Conservation (phyloP, 2,329 filamentous ascomycete species). For the Parasarocladium wereldwijsianum region DNA sequence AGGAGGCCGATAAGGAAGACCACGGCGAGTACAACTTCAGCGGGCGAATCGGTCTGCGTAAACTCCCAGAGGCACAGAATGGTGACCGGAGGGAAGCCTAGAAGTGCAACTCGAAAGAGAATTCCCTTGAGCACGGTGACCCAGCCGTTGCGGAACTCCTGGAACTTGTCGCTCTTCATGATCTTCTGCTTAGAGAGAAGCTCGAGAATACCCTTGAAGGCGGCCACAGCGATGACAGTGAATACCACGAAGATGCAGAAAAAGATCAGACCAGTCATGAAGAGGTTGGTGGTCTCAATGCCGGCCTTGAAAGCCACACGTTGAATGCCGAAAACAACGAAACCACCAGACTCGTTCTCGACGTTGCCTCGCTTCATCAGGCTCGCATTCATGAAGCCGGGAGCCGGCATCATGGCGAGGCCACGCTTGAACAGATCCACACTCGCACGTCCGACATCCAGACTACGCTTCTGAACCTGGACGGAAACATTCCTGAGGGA, state of each 20-base stretch:
- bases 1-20: conserved; percentile 78
- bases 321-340: conserved; percentile 65
- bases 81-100: conserved; percentile 82
- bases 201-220: conserved; percentile 75
- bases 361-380: conserved; percentile 41
- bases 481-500: conserved; percentile 63
- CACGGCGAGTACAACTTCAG: conserved; percentile 72
- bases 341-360: conserved; percentile 37
- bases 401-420: conserved; percentile 32
- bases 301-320: conserved; percentile 73
- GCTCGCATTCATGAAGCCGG: conserved; percentile 29
- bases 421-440: conserved; percentile 39
- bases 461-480: conserved; percentile 55
- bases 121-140: conserved; percentile 85
- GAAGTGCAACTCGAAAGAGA: conserved; percentile 76
- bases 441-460: conserved; percentile 22
- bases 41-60: conserved; percentile 69
- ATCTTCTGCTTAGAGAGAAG: conserved; percentile 56
- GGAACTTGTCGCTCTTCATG: conserved; percentile 76
- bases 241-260: conserved; percentile 73
- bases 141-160: conserved; percentile 92
- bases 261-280: conserved; percentile 81
- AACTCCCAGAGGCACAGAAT: conserved; percentile 91
- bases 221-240: conserved; percentile 54
- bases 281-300: conserved; percentile 85